Evolutionary conservation across 306 rosid genomes (phyloP).

Genomic region (Fagus crenata): DNA sequence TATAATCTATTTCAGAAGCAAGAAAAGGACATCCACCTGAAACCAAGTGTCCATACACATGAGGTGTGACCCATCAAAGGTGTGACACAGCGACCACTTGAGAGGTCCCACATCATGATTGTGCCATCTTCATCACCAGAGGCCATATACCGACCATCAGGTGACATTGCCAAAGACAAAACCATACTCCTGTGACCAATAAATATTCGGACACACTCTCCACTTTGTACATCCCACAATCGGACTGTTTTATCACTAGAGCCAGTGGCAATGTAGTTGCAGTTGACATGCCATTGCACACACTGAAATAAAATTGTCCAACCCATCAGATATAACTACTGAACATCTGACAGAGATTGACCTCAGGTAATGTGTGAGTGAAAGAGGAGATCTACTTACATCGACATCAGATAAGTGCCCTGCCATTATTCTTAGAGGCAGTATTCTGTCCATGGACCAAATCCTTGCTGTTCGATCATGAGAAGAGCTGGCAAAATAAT

Average conservation of each 20-base stretch:
- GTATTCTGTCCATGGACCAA: slow-evolving; percentile 95
- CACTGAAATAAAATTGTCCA: slow-evolving; percentile 46
- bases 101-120: slow-evolving; percentile 98
- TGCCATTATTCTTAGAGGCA: slow-evolving; percentile 90
- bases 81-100: slow-evolving; percentile 78
- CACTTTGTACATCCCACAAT: slow-evolving; percentile 94
- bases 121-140: slow-evolving; percentile 96
- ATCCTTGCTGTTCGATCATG: slow-evolving; percentile 98
- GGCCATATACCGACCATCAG: slow-evolving; percentile 94
- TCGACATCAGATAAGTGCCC: slow-evolving; percentile 98
- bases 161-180: slow-evolving; percentile 86
- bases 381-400: slow-evolving; percentile 52
- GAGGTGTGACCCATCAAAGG: slow-evolving; percentile 92
- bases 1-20: background rate
- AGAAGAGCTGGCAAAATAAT: slow-evolving; percentile 93
- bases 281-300: slow-evolving; percentile 98
- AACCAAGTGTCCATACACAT: slow-evolving; percentile 87
- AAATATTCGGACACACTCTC: slow-evolving; percentile 93
- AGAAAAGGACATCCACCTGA: slow-evolving; percentile 53
- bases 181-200: slow-evolving; percentile 97
- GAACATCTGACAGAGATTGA: background rate
- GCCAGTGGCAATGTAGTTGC: slow-evolving; percentile 98
- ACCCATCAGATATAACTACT: slow-evolving; percentile 14
- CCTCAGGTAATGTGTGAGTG: background rate
- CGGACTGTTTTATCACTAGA: slow-evolving; percentile 96